These are phyloP conservation scores for Bombardia bombarda DNA, from an alignment of 495 filamentous ascomycete species.

Conservation along the genomic window DNA sequence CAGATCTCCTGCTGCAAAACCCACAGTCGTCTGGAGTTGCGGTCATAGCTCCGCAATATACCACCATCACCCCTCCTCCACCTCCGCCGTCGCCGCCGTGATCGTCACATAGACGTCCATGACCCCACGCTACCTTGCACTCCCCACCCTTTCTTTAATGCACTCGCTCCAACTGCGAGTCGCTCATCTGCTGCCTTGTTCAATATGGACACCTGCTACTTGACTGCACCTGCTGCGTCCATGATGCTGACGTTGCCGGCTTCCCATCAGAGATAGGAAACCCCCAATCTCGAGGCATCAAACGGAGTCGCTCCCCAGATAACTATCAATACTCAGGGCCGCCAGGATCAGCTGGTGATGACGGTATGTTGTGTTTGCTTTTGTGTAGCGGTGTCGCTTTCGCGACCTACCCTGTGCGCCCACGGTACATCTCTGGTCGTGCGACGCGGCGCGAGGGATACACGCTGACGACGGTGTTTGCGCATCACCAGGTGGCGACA, in stretches of 20 bases:
- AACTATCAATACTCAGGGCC: constrained; percentile 52
- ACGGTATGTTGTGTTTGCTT: constrained; percentile 60
- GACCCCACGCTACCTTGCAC: too few species aligned
- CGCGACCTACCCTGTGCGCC: constrained; percentile 10
- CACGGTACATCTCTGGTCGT: constrained; percentile 28
- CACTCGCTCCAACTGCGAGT: too few species aligned
- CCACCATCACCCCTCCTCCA: too few species aligned
- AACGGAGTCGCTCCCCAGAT: constrained; percentile 90
- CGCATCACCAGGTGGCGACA: constrained; percentile 41
- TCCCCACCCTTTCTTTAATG: too few species aligned
- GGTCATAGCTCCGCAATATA: too few species aligned
- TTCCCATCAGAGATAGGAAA: constrained; percentile 30
- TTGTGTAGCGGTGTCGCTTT: constrained; percentile 27
- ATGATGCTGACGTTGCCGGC: constrained; percentile 19
- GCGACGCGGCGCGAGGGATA: constrained; percentile 26
- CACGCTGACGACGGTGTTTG: constrained; percentile 31
- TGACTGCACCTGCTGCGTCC: background rate
- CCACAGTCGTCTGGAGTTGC: too few species aligned
- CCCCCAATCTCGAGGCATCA: constrained; percentile 61
- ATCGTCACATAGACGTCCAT: background rate
- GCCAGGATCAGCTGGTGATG: constrained; percentile 62
- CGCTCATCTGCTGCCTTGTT: too few species aligned
- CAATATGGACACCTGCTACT: too few species aligned
- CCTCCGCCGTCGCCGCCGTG: background rate
- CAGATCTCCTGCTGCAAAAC: too few species aligned